phyloP scores from a whole-genome alignment of 352 stramenopile species.

The Phytophthora quininea region DNA sequence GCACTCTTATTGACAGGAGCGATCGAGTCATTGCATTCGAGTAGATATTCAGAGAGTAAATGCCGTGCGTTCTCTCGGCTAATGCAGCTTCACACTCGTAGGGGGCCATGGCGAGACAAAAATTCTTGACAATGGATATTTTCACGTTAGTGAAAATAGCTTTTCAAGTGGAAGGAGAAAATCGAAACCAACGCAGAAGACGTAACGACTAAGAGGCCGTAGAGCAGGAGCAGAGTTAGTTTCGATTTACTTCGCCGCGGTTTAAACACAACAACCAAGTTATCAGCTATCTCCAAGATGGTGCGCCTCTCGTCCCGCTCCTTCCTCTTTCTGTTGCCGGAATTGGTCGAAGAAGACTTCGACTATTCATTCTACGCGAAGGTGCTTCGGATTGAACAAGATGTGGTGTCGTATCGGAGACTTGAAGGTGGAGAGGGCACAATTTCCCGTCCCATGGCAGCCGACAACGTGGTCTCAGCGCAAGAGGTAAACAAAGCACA shows the following conservation, averaged over 20 bases:
- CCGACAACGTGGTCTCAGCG: not conserved
- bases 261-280: not conserved
- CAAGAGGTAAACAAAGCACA: not conserved
- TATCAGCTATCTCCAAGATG: not conserved
- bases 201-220: not conserved
- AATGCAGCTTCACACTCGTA: too few relatives aligned
- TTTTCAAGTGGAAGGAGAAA: not conserved
- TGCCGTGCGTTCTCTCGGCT: too few relatives aligned
- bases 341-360: not conserved
- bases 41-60: too few relatives aligned
- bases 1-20: too few relatives aligned
- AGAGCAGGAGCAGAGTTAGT: not conserved
- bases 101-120: too few relatives aligned
- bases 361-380: slow-evolving; percentile 8
- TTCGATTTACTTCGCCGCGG: not conserved
- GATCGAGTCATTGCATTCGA: too few relatives aligned
- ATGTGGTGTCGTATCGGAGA: slow-evolving; percentile 1
- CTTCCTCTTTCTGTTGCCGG: slow-evolving; percentile 3
- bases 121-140: too few relatives aligned
- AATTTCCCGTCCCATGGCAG: not conserved
- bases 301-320: slow-evolving; percentile 1
- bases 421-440: slow-evolving; percentile 1
- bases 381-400: not conserved
- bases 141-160: not conserved
- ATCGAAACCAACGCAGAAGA: not conserved